These are phyloP conservation scores for Porphyrellus sp. DNA, from an alignment of 1,284 basidiomycete genomes.

Conservation along the genomic window DNA sequence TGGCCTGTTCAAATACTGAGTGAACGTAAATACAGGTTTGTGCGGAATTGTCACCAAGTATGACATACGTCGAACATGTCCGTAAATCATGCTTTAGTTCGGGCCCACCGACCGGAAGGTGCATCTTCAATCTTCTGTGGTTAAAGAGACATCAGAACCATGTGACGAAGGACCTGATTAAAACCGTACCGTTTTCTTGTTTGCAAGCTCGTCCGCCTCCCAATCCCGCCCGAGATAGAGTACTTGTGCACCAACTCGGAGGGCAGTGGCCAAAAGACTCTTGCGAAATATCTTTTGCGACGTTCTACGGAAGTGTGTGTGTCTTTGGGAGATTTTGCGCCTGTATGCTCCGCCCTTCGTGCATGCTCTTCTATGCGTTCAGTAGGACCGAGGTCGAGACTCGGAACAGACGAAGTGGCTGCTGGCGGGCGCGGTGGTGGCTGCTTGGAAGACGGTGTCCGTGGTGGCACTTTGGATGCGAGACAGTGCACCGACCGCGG, in stretches of 20 bases:
- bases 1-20: conserved; percentile 87
- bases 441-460: background rate
- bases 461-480: conserved; percentile 22
- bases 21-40: background rate
- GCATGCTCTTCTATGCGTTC: conserved; percentile 30
- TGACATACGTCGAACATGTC: conserved; percentile 62
- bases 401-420: conserved; percentile 33
- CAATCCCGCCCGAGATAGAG: conserved; percentile 62
- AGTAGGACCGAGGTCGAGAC: conserved; percentile 56
- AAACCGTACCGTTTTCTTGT: conserved; percentile 48
- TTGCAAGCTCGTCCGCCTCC: conserved; percentile 52
- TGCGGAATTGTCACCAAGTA: conserved; percentile 37
- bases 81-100: conserved; percentile 1
- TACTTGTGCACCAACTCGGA: conserved; percentile 42
- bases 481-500: conserved; percentile 25
- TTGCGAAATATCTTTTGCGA: conserved; percentile 53
- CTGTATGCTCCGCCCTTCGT: conserved; percentile 45
- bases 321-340: conserved; percentile 70
- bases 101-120: background rate
- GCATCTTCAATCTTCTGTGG: conserved; percentile 52
- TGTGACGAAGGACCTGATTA: conserved; percentile 13
- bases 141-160: conserved; percentile 18
- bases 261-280: conserved; percentile 49
- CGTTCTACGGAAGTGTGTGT: conserved; percentile 72
- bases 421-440: conserved; percentile 7